Base-by-base conservation (phyloP, 2,329 filamentous ascomycete genomes). In the Alternaria longipes region DNA sequence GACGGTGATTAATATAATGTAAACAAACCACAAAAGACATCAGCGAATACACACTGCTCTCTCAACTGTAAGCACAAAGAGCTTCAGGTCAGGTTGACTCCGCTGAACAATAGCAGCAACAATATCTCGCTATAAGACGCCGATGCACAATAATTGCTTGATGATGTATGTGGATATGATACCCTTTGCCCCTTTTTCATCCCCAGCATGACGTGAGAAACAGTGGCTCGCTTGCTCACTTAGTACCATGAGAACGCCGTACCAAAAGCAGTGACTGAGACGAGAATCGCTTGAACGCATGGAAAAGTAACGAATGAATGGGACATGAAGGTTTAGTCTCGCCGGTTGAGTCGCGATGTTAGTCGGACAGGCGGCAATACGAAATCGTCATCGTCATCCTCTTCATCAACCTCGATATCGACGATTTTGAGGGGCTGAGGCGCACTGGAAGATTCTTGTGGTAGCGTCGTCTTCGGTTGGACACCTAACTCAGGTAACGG, bases 381-480 rank as follows among this genome's bases (percentile, higher is more conserved):
- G 44, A 78, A 78, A 26, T 74, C 69, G 5, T 61, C 54, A 12
- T 77, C 74, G 4, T 76, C 73, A 7, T 73, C 68, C 14, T 78
- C 71, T 30, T 78, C 74, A 55, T 79, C 78, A 18, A 79, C 71
- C 59, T 79, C 77, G 18, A 79, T 79, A 22, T 72, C 69, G 50
- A 77, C 64, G 8, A 67, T 62, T 47, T 74, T 74, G 26, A 67
- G 51, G 41, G 53, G 26, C 40, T 62, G 50, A 18, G 58, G 36
- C 26, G 58, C 51, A 36, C 52, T 20, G 24, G 51, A 44, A 32
- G 51, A 40, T 9, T 51, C 49, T 4, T 62, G 56, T 8, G 67
- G 52, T 24, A 66, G 32, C 14, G 51, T 26, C n/a, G 51, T 24
- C 51, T 69, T 67, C 9, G 55, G 34, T 3, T 62, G 20, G 28